These are phyloP conservation scores for Magnaporthiopsis poae DNA, from an alignment of 2,329 filamentous ascomycete species.

Conservation along the genomic window DNA sequence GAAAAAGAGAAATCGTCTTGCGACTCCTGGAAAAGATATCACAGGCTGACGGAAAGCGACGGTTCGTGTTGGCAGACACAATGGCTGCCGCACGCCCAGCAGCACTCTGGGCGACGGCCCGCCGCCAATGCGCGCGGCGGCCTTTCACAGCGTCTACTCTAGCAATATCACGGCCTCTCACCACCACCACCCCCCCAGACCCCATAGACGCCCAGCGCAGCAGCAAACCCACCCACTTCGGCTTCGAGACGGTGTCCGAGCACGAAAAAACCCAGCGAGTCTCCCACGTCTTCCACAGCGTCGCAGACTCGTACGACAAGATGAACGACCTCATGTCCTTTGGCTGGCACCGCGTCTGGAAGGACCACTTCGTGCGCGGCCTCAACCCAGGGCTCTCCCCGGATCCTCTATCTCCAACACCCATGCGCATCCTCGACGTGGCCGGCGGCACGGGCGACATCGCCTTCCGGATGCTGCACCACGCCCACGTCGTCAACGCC, in stretches of 20 bases:
- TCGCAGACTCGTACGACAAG: conserved; percentile 85
- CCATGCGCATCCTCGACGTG: conserved; percentile 79
- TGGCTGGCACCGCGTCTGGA: conserved; percentile 94
- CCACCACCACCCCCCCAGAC: background rate
- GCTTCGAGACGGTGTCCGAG: conserved; percentile 76
- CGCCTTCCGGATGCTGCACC: conserved; percentile 88
- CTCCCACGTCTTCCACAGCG: conserved; percentile 83
- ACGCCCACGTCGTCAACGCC: conserved; percentile 69
- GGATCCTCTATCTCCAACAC: conserved; percentile 30
- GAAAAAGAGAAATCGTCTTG: too few species aligned
- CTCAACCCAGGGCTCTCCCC: conserved; percentile 67
- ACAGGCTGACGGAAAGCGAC: background rate
- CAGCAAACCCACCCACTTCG: conserved; percentile 65
- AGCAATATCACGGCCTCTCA: conserved; percentile 8
- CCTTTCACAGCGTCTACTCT: background rate
- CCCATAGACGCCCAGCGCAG: conserved; percentile 7
- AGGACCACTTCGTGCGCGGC: conserved; percentile 86
- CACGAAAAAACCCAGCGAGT: conserved; percentile 64
- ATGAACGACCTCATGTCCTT: conserved; percentile 99
- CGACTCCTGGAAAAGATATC: too few species aligned
- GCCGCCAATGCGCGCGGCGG: background rate
- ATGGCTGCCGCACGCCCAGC: conserved; percentile 1
- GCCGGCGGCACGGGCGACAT: conserved; percentile 96
- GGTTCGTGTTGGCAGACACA: background rate
- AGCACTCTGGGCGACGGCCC: conserved; percentile 1